Conservation (phyloP, 2,329 filamentous ascomycete genomes). For the Colletotrichum tofieldiae region DNA sequence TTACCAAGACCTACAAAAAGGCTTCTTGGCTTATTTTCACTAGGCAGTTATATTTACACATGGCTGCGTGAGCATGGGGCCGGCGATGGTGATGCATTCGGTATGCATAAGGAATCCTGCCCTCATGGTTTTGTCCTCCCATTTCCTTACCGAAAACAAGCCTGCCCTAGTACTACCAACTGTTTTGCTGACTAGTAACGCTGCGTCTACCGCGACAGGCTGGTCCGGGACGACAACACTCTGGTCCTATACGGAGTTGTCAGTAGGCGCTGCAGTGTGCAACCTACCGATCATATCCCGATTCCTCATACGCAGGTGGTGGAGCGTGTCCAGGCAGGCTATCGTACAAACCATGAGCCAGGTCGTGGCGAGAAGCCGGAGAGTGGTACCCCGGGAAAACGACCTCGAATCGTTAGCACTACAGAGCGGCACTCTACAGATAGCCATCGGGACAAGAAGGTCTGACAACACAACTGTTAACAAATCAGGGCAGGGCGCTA, state of each 20-base stretch:
- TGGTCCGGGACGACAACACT: slow-evolving; percentile 28
- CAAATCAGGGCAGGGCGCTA: background rate
- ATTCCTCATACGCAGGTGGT: slow-evolving; percentile 15
- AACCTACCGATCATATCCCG: slow-evolving; percentile 25
- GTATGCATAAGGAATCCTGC: background rate
- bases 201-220: background rate
- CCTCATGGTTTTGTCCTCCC: background rate
- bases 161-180: no score
- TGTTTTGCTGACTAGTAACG: background rate
- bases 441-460: background rate
- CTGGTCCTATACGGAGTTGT: slow-evolving; percentile 23
- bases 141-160: background rate
- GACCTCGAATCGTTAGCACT: slow-evolving; percentile 6
- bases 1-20: no score
- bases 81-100: slow-evolving; percentile 23
- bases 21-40: rapidly evolving
- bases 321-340: slow-evolving; percentile 5
- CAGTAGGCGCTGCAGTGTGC: slow-evolving; percentile 23
- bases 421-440: background rate
- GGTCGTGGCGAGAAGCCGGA: background rate
- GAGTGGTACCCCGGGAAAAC: background rate
- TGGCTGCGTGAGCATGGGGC: slow-evolving; percentile 25
- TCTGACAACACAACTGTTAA: background rate
- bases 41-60: slow-evolving; percentile 17
- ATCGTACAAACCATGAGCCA: slow-evolving; percentile 8